A percentile compares a stretch with the other conserved stretches of the same genome.
phyloP scores from a whole-genome alignment of 192 early-diverging fungal species.

The Backusella psychrophila region DNA sequence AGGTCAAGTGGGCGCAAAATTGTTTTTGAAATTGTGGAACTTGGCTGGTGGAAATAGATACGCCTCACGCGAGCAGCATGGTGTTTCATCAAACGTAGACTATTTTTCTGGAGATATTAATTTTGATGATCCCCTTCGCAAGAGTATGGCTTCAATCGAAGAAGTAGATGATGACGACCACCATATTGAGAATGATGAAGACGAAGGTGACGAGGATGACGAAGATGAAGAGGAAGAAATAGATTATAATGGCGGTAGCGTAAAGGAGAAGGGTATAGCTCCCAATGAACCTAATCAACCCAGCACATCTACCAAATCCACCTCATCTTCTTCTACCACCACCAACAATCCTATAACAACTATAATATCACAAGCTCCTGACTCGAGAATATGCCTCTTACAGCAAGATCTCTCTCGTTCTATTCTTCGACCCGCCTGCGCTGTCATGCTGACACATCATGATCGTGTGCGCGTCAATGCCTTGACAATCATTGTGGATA shows the following conservation, averaged over 20 bases:
- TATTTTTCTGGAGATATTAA: not conserved
- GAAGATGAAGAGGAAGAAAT: not conserved
- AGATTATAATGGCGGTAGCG: not conserved
- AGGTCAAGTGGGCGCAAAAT: conserved; percentile 46
- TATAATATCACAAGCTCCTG: not conserved
- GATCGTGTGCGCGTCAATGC: conserved; percentile 37
- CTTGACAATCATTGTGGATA: conserved; percentile 32
- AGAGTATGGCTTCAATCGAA: conserved; percentile 15
- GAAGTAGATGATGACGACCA: conserved; percentile 14
- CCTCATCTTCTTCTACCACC: not conserved
- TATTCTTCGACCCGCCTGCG: conserved; percentile 36
- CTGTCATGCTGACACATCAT: conserved; percentile 36
- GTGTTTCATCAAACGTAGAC: not conserved
- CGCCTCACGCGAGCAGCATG: not conserved
- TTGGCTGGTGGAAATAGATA: conserved; percentile 15
- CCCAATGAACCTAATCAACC: not conserved
- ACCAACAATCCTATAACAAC: not conserved
- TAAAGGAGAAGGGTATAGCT: conserved; percentile 9
- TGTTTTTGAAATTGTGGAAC: conserved; percentile 57
- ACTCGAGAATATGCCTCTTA: conserved; percentile 3
- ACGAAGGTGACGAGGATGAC: not conserved
- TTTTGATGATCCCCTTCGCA: not conserved
- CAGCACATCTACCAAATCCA: not conserved
- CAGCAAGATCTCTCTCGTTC: conserved; percentile 24
- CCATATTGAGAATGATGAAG: not conserved